Evolutionary conservation across 2,329 filamentous ascomycete species (phyloP), one percentile per base, ranked within the genome.

Genomic region (Epichloe uncinata): DNA sequence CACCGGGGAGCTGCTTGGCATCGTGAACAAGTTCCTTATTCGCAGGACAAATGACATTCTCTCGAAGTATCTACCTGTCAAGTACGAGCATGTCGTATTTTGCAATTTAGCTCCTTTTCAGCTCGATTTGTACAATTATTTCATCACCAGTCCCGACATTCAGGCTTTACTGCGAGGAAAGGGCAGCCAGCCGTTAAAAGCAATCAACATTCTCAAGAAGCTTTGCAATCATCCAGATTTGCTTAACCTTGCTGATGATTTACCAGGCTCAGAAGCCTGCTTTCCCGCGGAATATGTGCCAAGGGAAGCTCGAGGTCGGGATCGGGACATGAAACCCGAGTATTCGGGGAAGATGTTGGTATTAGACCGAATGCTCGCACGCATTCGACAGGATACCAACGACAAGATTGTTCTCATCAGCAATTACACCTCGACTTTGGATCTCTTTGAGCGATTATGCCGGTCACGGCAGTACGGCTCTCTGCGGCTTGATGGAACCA

Each of bases 401-500:
- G 93, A 98, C 76, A 98, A 98, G 68, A 98, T 98, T 60, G 93
- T 98, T 12, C 79, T 98, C 51, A 98, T 98, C 66, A 95, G 88
- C 67, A 98, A 98, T 63, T 98, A 97, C 68, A 98, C 93, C 0
- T 86, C 93, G 59, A 98, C 93, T 0, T 77, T 98, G 4, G 93
- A 98, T 65, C 75, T 98, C 3, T 97, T 98, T 62, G 90, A 95
- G 58, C 84, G 82, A 54, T 77, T 98, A 8, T 98, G 93, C 63
- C 87, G 91, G 41, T 78, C 81, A 50, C 85, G 89, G 15, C 78
- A 76, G 3, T 98, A 98, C 61, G 91, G 91, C 40, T 85, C 75
- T 57, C 75, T 98, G 47, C 85, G 93, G 30, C 82, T 98, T 3
- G 93, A 98, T 61, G 93, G 94, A 42, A 95, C 87, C 7, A 97